A percentile compares a stretch with the other conserved stretches of the same genome.
These are phyloP conservation scores for Penicillium hesseltinei DNA, from an alignment of 2,329 filamentous ascomycete species.

Conservation along the genomic window DNA sequence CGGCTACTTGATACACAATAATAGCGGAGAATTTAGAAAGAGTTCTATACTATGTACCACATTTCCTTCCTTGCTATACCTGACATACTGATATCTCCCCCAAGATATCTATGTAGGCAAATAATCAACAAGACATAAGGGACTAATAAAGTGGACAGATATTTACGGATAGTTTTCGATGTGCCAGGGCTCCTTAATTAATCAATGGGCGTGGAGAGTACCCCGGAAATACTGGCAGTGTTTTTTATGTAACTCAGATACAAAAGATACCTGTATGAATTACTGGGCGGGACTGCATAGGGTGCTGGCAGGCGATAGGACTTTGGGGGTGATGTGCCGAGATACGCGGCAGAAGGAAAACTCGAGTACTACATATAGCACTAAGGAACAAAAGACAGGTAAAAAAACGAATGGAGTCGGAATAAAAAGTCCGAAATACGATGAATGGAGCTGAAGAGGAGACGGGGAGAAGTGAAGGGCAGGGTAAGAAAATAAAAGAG, in stretches of 20 bases:
- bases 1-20: constrained; percentile 2
- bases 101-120: too few species aligned
- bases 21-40: neutral
- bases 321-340: neutral
- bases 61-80: too few species aligned
- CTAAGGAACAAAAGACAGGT: neutral
- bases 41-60: too few species aligned
- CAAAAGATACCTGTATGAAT: neutral
- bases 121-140: too few species aligned
- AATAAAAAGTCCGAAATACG: neutral
- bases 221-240: neutral
- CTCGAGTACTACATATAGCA: too few species aligned
- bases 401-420: neutral
- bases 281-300: neutral
- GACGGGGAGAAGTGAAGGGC: too few species aligned
- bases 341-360: neutral
- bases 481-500: too few species aligned
- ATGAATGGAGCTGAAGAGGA: neutral
- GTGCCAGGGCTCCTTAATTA: too few species aligned
- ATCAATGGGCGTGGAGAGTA: too few species aligned
- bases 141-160: too few species aligned
- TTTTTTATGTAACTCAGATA: neutral
- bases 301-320: neutral
- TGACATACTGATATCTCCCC: too few species aligned
- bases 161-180: too few species aligned